phyloP scores from a whole-genome alignment of 306 rosid genomes.

The Luffa acutangula region DNA sequence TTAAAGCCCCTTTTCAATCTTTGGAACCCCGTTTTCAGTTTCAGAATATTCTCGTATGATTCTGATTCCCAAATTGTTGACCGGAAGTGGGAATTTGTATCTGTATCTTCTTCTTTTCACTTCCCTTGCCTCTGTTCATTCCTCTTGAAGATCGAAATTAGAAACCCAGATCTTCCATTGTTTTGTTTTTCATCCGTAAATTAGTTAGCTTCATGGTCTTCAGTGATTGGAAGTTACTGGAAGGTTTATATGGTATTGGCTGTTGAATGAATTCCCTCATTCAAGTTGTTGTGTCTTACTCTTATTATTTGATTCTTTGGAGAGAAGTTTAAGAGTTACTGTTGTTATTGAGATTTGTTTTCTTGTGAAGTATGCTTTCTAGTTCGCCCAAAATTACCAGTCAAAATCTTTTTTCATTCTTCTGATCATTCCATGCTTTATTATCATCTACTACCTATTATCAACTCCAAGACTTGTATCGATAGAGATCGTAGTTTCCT shows the following conservation, averaged over 20 bases:
- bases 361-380: neutral
- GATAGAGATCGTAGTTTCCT: neutral
- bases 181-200: neutral
- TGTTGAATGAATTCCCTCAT: neutral
- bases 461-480: neutral
- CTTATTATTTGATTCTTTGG: neutral
- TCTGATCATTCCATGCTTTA: neutral
- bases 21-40: neutral
- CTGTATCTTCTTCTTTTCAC: neutral
- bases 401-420: neutral
- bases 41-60: neutral
- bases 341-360: neutral
- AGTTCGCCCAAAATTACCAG: neutral
- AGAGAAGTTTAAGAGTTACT: neutral
- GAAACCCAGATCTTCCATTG: neutral
- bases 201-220: neutral
- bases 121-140: neutral
- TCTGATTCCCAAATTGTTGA: neutral
- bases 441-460: neutral
- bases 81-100: neutral
- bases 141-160: neutral
- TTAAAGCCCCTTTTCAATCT: neutral
- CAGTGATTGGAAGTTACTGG: neutral
- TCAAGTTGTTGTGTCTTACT: neutral
- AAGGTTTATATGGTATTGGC: neutral